Evolutionary conservation across 768 basidiomycete genomes (phyloP), one percentile per base, ranked within the genome.

Genomic region (Russula foetens): DNA sequence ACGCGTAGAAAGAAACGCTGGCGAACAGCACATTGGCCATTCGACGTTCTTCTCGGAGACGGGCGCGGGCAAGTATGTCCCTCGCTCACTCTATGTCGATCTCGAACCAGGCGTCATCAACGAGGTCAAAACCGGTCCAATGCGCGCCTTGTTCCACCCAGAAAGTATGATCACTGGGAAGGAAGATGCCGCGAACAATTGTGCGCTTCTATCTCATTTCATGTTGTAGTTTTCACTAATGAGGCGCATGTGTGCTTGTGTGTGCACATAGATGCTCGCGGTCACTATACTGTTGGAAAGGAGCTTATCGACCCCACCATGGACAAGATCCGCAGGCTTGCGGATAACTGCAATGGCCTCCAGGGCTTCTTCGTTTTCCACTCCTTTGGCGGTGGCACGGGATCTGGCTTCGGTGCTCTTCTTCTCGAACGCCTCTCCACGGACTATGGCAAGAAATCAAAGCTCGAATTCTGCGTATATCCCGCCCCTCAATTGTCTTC

Each of bases 291-390:
- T 63, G 85, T 99, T 71, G 96, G 96, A 67, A 99, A 98, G 77
- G 96, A 98, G 75, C 84, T 94, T 68, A 94, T 99, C 70, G 96
- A 98, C 75, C 84, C 82, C 19, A 94, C 96, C 53, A 89, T 97
- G 84, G 96, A 99, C 77, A 94, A 90, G 71, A 80, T 97, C 68
- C 90, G 96, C 71, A 85, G 89, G 67, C 83, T 99, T 55, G 88
- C 96, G 58, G 96, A 99, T 74, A 95, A 95, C 80, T 98, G 96
- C 78, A 81, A 83, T 56, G 96, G 96, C 69, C 86, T 98, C 28
- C 96, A 98, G 75, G 96, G 96, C 63, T 99, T 98, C 82, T 98
- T 98, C 73, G 93, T 97, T 68, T 98, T 98, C 86, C 96, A 98
- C 80, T 99, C 96, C 51, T 98, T 99, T 74, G 96, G 96, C 74